Evolutionary conservation across 2,329 filamentous ascomycete species (phyloP), one percentile per base, ranked within the genome.

Genomic region (Penicillium sp.): DNA sequence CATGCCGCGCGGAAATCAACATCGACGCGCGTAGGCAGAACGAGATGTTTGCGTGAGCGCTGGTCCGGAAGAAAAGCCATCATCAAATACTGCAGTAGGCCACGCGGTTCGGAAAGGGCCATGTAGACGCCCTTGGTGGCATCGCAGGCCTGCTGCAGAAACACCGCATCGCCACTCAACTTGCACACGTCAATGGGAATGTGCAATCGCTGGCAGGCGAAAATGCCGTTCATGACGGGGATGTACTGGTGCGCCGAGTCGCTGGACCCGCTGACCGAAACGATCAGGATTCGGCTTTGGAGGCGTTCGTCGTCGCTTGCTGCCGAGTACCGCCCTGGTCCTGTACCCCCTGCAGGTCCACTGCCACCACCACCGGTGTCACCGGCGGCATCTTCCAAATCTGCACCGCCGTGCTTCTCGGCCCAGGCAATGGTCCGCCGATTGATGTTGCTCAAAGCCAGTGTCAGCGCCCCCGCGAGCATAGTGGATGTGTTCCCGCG

Each of bases 1-100:
- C 93, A 98, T 3, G 93, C 93, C n/a, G 94, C 91, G 38, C 93
- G 83, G 67, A 98, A 98, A 71, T 98, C 94, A 38, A 98, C 90
- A 39, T 86, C 84, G 47, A 90, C 86, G 34, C 88, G 84, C 6
- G 86, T 88, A 0, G 93, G 90, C 4, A 85, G 75, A 37, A 95
- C 79, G 37, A 98, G 73, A 49, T 84, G 79, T 39, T 78, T 69
- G 8, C 84, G 73, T 24, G 79, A 79, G 11, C 74, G 76, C 50
- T 81, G 79, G 60, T 93, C 85, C 0, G 90, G 84, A n/a, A 88
- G 72, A 64, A 95, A 93, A 26, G 84, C 90, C 72, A 95, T 89
- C 88, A 97, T 95, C 50, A 98, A 80, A 65, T 95, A 96, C 55
- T 94, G 87, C 11, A 98, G 75, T 27, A 98, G 72, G 1, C 90